These are phyloP conservation scores for Hortiboletus rubellus DNA, from an alignment of 1,284 basidiomycete species.

Conservation along the genomic window DNA sequence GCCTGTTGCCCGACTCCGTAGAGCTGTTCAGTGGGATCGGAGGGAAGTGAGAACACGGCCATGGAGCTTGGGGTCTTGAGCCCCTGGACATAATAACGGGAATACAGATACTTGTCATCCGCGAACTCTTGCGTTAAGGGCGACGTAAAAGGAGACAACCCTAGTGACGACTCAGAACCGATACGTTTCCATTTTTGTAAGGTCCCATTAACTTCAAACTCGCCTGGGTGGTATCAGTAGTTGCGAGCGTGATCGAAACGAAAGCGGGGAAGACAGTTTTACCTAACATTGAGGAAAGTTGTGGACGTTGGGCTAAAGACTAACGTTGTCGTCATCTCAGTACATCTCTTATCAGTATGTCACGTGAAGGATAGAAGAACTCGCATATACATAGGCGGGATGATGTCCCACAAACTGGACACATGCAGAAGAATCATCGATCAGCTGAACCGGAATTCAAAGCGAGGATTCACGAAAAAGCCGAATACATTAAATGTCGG, in stretches of 20 bases:
- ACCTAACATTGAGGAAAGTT: neutral
- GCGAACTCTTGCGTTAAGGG: no score
- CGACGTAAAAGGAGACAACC: no score
- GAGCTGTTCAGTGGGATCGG: no score
- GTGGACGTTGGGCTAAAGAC: neutral
- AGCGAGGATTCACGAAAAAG: neutral
- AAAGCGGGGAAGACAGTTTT: neutral
- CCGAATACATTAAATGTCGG: neutral
- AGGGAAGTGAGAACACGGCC: no score
- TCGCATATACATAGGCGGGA: neutral
- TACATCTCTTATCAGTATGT: neutral
- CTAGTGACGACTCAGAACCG: no score
- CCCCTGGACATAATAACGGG: no score
- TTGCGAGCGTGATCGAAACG: neutral
- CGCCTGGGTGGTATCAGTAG: constrained; percentile 13
- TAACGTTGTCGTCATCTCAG: neutral
- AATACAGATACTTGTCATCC: no score
- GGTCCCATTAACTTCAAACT: constrained; percentile 7
- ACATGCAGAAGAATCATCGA: neutral
- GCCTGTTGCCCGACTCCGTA: no score
- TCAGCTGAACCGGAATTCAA: neutral
- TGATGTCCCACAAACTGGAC: neutral
- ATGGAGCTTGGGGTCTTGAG: no score
- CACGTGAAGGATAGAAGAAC: neutral
- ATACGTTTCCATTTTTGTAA: no score